phyloP scores from a whole-genome alignment of 495 filamentous ascomycete genomes.

The Sordaria brevicollis region DNA sequence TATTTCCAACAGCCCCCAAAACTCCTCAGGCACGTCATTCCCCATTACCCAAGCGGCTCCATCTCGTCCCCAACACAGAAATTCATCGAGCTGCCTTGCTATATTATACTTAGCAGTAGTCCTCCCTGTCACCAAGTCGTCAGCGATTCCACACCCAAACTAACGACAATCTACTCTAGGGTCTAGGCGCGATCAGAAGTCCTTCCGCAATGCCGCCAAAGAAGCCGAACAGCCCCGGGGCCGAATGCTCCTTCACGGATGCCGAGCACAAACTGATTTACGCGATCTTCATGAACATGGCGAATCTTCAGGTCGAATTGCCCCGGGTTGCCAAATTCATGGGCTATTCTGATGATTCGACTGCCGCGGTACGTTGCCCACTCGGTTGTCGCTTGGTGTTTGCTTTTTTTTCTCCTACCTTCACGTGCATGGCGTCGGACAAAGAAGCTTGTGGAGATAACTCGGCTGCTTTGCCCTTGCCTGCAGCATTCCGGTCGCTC shows the following conservation, averaged over 20 bases:
- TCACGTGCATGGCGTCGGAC: not conserved
- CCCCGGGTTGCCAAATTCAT: not conserved
- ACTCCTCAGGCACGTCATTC: too few relatives aligned
- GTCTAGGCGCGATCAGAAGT: too few relatives aligned
- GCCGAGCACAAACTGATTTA: not conserved
- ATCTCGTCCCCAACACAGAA: too few relatives aligned
- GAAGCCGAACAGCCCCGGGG: too few relatives aligned
- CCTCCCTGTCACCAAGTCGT: too few relatives aligned
- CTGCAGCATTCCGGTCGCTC: not conserved
- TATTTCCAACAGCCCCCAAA: too few relatives aligned
- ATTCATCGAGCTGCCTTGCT: too few relatives aligned
- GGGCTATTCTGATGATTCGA: not conserved
- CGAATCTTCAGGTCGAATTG: not conserved
- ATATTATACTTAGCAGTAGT: too few relatives aligned
- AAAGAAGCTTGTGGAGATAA: not conserved
- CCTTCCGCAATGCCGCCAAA: too few relatives aligned
- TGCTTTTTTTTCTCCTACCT: not conserved
- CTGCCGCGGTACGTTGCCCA: not conserved
- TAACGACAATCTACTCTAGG: too few relatives aligned
- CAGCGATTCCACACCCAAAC: too few relatives aligned
- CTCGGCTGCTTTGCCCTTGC: not conserved
- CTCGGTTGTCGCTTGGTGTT: not conserved
- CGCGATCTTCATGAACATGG: not conserved
- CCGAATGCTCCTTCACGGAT: not conserved
- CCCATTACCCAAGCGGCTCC: too few relatives aligned